A percentile compares a stretch with the other conserved stretches of the same genome.
Evolutionary conservation across 2,329 filamentous ascomycete genomes (phyloP).

Genomic region (Monosporascus sp.): DNA sequence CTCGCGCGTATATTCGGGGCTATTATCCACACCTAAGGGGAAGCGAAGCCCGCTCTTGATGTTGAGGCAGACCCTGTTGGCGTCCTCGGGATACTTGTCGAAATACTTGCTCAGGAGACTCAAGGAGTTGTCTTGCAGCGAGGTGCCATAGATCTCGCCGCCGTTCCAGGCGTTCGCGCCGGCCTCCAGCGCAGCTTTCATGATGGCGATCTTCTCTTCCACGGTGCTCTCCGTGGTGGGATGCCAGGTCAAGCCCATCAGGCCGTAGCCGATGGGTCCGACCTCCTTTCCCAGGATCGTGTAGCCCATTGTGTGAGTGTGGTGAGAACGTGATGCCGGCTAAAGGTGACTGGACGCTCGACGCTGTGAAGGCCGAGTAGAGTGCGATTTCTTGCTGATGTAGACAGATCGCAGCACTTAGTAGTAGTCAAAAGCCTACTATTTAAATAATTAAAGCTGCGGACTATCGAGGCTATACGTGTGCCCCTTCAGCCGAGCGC

Average conservation of each 20-base stretch:
- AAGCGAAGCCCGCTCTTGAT: constrained; percentile 46
- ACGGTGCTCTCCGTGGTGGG: constrained; percentile 25
- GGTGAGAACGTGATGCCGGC: too few relatives aligned
- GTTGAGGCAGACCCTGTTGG: constrained; percentile 44
- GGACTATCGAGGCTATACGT: too few relatives aligned
- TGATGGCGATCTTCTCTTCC: constrained; percentile 34
- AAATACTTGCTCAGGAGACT: constrained; percentile 48
- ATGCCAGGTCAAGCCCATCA: constrained; percentile 44
- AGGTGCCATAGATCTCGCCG: constrained; percentile 46
- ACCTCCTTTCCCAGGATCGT: constrained; percentile 10
- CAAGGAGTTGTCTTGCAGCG: constrained; percentile 39
- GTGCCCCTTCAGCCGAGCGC: too few relatives aligned
- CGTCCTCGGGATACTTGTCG: constrained; percentile 46
- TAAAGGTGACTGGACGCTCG: too few relatives aligned
- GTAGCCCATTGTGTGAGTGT: constrained; percentile 7
- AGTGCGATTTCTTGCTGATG: too few relatives aligned
- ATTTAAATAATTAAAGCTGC: too few relatives aligned
- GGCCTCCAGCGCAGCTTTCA: constrained; percentile 36
- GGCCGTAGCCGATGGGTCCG: constrained; percentile 19
- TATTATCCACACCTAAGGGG: constrained; percentile 17
- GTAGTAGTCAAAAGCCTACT: too few relatives aligned
- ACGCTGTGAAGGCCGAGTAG: too few relatives aligned
- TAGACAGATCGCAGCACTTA: too few relatives aligned
- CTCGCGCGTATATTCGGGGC: constrained; percentile 39
- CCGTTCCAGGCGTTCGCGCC: constrained; percentile 41